A percentile compares a stretch with the other conserved stretches of the same genome.
These are phyloP conservation scores for Cicer judaicum DNA, from an alignment of 306 rosid genomes.

Conservation along the genomic window DNA sequence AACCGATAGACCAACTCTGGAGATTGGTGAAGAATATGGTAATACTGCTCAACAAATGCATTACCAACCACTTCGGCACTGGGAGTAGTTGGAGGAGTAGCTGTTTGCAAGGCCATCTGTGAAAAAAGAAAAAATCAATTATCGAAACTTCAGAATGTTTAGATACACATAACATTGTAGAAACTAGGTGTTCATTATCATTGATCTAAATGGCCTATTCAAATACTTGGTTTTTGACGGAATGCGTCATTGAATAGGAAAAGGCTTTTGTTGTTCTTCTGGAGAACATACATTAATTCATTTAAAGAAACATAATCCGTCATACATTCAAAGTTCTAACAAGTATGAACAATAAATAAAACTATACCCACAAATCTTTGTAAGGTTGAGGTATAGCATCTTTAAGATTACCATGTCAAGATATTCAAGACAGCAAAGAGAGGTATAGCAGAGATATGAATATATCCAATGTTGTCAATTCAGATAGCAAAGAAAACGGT, in stretches of 20 bases:
- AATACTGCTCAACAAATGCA: conserved; percentile 86
- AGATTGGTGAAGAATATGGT: conserved; percentile 77
- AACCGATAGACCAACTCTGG: conserved; percentile 72
- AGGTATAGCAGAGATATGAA: neutral
- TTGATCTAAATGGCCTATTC: conserved; percentile 17
- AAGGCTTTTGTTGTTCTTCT: neutral
- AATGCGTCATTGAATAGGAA: neutral
- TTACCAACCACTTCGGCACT: conserved; percentile 72
- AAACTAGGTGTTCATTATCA: neutral
- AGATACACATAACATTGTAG: conserved; percentile 8
- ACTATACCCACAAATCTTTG: conserved; percentile 13
- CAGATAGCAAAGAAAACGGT: too few relatives aligned
- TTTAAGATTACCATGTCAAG: conserved; percentile 31
- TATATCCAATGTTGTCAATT: too few relatives aligned
- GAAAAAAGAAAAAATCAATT: conserved; percentile 27
- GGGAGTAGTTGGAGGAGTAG: conserved; percentile 52
- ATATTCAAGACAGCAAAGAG: neutral
- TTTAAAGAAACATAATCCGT: conserved; percentile 32
- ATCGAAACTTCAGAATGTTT: conserved; percentile 36
- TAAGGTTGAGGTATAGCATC: conserved; percentile 6
- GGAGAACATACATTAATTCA: neutral
- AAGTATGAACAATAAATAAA: conserved; percentile 4
- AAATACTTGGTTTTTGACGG: conserved; percentile 15
- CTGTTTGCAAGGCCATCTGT: conserved; percentile 74
- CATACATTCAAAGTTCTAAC: conserved; percentile 28